Percentiles rank a stretch among this genome's conserved stretches.
phyloP scores from a whole-genome alignment of 2,329 filamentous ascomycete species.

The Alternaria dauci region DNA sequence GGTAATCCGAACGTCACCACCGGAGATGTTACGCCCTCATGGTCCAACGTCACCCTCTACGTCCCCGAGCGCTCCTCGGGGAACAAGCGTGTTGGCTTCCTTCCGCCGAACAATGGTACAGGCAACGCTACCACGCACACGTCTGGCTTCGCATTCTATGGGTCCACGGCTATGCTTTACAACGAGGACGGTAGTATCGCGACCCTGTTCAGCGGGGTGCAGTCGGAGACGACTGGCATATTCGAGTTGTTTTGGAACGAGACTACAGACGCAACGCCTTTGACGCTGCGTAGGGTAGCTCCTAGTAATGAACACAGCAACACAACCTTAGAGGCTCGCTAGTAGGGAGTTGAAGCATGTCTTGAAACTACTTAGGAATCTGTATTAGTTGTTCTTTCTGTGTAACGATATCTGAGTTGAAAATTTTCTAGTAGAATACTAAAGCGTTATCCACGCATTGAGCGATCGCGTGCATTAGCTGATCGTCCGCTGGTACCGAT shows the following conservation, averaged over 20 bases:
- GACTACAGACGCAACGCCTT: neutral
- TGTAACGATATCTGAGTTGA: too few relatives aligned
- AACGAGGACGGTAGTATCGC: neutral
- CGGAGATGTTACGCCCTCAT: neutral
- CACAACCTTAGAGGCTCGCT: neutral
- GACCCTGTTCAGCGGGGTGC: neutral
- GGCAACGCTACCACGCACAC: neutral
- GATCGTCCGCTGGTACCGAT: too few relatives aligned
- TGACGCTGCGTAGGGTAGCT: neutral
- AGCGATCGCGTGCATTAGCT: too few relatives aligned
- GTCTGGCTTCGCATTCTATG: conserved; percentile 3
- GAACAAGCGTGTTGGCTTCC: conserved; percentile 1
- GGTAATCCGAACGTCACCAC: neutral
- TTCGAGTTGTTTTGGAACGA: conserved; percentile 5
- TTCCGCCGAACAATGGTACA: neutral
- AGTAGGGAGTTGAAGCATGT: neutral
- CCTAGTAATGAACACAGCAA: neutral
- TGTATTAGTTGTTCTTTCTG: too few relatives aligned
- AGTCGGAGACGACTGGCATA: neutral
- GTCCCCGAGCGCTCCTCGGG: neutral
- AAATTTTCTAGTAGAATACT: too few relatives aligned
- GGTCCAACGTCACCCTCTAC: neutral
- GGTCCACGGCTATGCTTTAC: conserved; percentile 1
- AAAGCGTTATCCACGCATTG: too few relatives aligned
- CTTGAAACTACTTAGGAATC: too few relatives aligned